Base-by-base conservation (phyloP, 2,329 filamentous ascomycete genomes). In the Aureobasidium namibiae region DNA sequence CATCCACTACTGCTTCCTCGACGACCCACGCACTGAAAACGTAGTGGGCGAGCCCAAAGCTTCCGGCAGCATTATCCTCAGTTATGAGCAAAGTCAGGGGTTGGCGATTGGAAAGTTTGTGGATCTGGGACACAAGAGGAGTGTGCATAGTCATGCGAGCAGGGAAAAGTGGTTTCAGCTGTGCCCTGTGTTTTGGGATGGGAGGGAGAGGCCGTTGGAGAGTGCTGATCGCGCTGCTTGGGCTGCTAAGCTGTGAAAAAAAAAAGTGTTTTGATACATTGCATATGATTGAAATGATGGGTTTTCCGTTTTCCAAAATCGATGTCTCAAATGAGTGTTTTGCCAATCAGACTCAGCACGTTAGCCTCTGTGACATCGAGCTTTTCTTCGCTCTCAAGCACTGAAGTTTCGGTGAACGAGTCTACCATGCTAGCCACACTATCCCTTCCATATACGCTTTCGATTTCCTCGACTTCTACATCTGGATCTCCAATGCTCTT, bases 81-180 rank as follows among this genome's bases (percentile, higher is more conserved):
- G 84, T 62, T 91, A 91, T 70, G 88, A 92, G 65, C 81, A 89
- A 57, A 82, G 86, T 53, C 85, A 89, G 66, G 88, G 88, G 1
- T 86, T 90, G 66, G 82, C 83, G 7, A 76, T 90, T 38, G 84
- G 88, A 65, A 72, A 73, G 58, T 74, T 69, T 56, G 70, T 75
- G 14, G 74, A 75, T 61, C 63, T 75, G 23, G 68, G 67, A 0
- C 73, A 75, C 59, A 75, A 75, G 61, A 65, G 73, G 29, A 71
- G 68, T n/a, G 73, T 71, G 2, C 68, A 72, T 61, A 69, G 67
- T 18, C 67, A 70, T 33, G 72, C 68, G 63, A 68, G 67, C 41
- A 63, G 73, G 29, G 73, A 75, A 62, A 72, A 72, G 60, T 76
- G 69, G 68, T 76, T 75, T 61, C 70, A 77, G 64, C 67, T 79